Evolutionary conservation across 306 rosid genomes (phyloP), one percentile per base, ranked within the genome.

Genomic region (Psophocarpus tetragonolobus): DNA sequence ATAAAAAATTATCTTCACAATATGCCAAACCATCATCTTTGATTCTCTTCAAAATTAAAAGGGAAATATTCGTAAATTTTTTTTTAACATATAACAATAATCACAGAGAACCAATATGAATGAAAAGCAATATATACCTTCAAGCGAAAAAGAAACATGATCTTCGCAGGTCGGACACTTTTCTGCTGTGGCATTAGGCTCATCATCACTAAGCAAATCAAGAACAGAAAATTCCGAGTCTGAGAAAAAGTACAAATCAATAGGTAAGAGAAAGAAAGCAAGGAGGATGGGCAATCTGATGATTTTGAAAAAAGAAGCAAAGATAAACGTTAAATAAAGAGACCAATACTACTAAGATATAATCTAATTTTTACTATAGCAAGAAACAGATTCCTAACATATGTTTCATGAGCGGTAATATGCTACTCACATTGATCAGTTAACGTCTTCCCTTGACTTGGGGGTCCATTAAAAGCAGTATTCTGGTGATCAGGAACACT

Each of bases 141-240:
- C 90, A 64, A 92, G 90, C 73, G 97, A 95, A 87, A 95, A 89
- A 75, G 98, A 90, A 84, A 90, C 97, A 79, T 95, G 98, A 73
- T 84, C 92, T 91, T 95, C 98, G 20, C 77, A 84, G 57, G 82
- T 84, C 0, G 87, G 90, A 80, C 79, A 74, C 80, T 76, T 82
- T 80, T 84, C 83, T 74, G 23, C 24, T 12, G 80, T 50, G 44
- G 74, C 82, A 71, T 83, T 84, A 64, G 69, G 79, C 75, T 81
- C 93, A 79, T 95, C 97, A 82, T 83, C 93, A 53, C 82, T 82
- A 56, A 95, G 73, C 86, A 92, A 86, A 90, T 92, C 96, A 50
- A 92, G 80, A 62, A 95, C 83, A 77, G 92, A 92, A 63, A 84
- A 80, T 67, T 80, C 97, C 68, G 87, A 62, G 75, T 81, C 98